phyloP scores from a whole-genome alignment of 1,139 yeast genomes.

The Zygosaccharomyces pseudobailii region DNA sequence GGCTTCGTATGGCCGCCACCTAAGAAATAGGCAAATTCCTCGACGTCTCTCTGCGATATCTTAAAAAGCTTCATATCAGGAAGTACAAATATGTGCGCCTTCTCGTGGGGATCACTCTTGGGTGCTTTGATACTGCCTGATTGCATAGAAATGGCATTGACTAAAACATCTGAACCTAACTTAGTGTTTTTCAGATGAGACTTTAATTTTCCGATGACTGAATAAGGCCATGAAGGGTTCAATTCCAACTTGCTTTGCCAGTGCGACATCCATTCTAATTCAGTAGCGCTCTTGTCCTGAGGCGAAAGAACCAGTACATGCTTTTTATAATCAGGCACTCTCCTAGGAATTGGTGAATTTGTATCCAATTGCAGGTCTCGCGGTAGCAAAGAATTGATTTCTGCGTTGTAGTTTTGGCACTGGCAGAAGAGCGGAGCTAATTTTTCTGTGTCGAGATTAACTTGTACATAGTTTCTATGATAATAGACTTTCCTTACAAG shows the following conservation, averaged over 20 bases:
- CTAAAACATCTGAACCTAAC: constrained; percentile 16
- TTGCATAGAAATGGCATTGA: constrained; percentile 20
- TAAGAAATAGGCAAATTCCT: constrained; percentile 17
- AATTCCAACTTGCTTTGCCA: constrained; percentile 25
- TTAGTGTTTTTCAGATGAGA: constrained; percentile 9
- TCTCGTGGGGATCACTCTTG: constrained; percentile 3
- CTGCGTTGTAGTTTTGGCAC: constrained; percentile 14
- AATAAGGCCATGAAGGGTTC: constrained; percentile 19
- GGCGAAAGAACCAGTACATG: constrained; percentile 24
- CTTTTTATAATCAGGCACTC: constrained; percentile 20
- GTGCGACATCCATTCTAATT: constrained; percentile 16
- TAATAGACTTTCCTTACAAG: constrained; percentile 4
- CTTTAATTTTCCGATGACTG: constrained; percentile 16
- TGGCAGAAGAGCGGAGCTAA: constrained; percentile 1
- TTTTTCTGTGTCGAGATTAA: constrained; percentile 4
- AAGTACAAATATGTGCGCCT: constrained; percentile 17
- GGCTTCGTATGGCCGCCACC: constrained; percentile 14
- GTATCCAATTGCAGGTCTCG: constrained; percentile 11
- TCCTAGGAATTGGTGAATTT: constrained; percentile 12
- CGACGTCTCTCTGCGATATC: constrained; percentile 10
- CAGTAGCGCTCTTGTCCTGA: constrained; percentile 7
- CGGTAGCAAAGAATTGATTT: constrained; percentile 13
- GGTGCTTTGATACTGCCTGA: constrained; percentile 7
- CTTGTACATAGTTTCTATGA: constrained; percentile 12
- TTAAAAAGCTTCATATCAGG: constrained; percentile 24